These are phyloP conservation scores for Sarcocystis neurona DNA, from an alignment of 169 alveolate species.

Conservation along the genomic window DNA sequence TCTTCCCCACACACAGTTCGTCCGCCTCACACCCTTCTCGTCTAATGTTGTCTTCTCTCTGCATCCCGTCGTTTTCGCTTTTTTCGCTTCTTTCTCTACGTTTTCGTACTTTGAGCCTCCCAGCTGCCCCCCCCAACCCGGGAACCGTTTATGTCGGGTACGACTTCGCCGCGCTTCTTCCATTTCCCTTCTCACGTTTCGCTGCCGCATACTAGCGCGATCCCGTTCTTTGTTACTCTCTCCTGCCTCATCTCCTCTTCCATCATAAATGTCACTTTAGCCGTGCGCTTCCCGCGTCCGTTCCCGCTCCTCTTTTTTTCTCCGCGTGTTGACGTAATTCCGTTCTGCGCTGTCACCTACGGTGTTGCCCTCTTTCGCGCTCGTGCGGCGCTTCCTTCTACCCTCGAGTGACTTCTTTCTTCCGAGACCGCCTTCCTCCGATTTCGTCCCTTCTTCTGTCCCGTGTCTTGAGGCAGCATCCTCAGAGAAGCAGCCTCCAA, in stretches of 20 bases:
- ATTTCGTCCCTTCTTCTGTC: too few relatives aligned
- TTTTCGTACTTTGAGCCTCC: background rate
- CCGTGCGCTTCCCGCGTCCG: background rate
- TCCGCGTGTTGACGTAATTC: background rate
- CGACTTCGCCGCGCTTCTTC: background rate
- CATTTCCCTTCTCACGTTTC: background rate
- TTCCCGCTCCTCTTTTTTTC: background rate
- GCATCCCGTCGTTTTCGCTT: background rate
- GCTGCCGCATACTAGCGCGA: background rate
- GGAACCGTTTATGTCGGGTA: background rate
- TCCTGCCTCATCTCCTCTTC: background rate
- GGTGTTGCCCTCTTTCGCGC: too few relatives aligned
- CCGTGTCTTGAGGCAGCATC: too few relatives aligned
- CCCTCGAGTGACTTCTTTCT: too few relatives aligned
- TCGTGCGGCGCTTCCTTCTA: too few relatives aligned
- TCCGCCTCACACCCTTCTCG: background rate
- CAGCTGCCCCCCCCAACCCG: background rate
- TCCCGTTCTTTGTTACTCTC: background rate
- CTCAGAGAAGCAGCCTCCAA: too few relatives aligned
- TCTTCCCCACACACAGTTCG: background rate
- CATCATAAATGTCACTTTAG: background rate
- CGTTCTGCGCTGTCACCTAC: too few relatives aligned
- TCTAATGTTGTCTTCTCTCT: background rate
- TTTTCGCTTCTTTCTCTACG: background rate
- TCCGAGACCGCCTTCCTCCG: too few relatives aligned